Evolutionary conservation across 192 early-diverging fungal genomes (phyloP), one percentile per base, ranked within the genome.

Genomic region (Allomyces javanicus): DNA sequence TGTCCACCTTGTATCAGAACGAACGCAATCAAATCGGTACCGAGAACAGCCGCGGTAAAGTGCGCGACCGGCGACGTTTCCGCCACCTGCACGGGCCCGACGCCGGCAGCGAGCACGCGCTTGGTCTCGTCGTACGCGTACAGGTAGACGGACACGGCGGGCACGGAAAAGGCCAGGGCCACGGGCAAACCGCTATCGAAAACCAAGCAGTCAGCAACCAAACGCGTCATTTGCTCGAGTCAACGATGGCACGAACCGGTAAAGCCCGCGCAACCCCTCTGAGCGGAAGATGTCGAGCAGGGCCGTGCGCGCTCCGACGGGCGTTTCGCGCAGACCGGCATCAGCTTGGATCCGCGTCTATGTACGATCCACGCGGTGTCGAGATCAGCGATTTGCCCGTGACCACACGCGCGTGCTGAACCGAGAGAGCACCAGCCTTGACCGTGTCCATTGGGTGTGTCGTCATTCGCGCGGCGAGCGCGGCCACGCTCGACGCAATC

Each of bases 141-240:
- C 50, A 58, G 50, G 50, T 58, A 58, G 50, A n/a, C 17, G 17
- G 50, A 58, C 3, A 58, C 50, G 24, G 73, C 80, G 5, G 80
- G 80, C 7, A 77, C 73, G 25, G 69, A 69, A 25, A 82, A 73
- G 4, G 67, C n/a, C 24, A 82, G 69, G 9, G 80, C 70, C 33
- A 78, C 71, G 43, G 71, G 66, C 14, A 82, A 63, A 10, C 80
- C 80, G 25, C 74, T 58, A n/a, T 14, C 6, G 50, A 58, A 21
- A 12, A 9, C 11, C 21, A n/a, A n/a, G 12, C 50, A 9, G 50
- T 58, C 21, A 58, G 50, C 33, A 40, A 40, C 33, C 33, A 40
- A 40, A 40, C 33, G 7, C 33, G 33, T 40, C 33, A 40, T 58
- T 9, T 17, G 3, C 21, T n/a, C 50, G 50, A 58, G 50, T 3